These are phyloP conservation scores for Globisporangium cederbergense DNA, from an alignment of 352 stramenopile species.

Conservation along the genomic window DNA sequence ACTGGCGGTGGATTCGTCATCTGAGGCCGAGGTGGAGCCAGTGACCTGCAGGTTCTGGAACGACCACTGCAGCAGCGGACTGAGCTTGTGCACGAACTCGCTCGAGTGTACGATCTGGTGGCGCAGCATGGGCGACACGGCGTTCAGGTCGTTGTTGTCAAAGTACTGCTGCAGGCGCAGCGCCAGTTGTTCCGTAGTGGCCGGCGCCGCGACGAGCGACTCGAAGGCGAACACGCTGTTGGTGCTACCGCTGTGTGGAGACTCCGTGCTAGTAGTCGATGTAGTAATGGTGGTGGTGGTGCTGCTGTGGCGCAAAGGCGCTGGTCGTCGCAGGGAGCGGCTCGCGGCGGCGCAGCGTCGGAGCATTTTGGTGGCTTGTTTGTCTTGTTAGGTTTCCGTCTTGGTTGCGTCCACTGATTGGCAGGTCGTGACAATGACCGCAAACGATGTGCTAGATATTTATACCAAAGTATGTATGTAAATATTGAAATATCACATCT, in stretches of 20 bases:
- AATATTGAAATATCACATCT: background rate
- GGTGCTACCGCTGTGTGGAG: background rate
- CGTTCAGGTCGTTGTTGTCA: slow-evolving; percentile 19
- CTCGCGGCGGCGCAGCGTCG: background rate
- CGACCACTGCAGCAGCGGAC: slow-evolving; percentile 33
- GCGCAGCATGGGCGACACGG: slow-evolving; percentile 21
- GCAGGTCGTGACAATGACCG: too few species aligned
- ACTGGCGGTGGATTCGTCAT: background rate
- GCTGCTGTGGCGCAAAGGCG: background rate
- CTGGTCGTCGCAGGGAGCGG: background rate
- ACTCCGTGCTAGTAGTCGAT: background rate
- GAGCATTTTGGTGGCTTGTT: background rate
- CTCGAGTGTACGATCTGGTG: slow-evolving; percentile 31
- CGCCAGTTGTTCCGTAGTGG: slow-evolving; percentile 16
- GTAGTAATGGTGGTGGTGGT: background rate
- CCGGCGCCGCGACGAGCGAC: slow-evolving; percentile 20
- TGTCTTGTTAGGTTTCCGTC: background rate
- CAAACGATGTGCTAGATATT: background rate
- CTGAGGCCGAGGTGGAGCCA: too few species aligned
- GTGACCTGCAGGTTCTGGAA: slow-evolving; percentile 23
- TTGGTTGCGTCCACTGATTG: too few species aligned
- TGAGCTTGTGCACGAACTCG: slow-evolving; percentile 26
- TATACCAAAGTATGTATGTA: background rate
- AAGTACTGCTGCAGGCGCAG: slow-evolving; percentile 39
- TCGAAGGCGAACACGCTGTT: slow-evolving; percentile 19